Conservation (phyloP, 371 early-diverging fungal genomes). For the Mortierella sp. region DNA sequence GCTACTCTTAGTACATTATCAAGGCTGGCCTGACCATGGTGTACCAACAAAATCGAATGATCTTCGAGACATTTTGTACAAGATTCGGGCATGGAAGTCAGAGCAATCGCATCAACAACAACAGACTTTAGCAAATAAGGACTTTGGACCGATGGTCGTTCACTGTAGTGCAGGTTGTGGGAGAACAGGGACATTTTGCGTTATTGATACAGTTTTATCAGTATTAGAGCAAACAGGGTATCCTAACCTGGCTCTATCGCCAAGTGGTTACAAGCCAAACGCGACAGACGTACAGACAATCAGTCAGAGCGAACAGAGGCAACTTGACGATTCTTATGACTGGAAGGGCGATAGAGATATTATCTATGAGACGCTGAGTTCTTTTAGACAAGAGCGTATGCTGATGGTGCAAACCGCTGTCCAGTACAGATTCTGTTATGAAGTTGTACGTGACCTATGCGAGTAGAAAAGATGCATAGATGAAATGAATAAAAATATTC, state of each 20-base stretch:
- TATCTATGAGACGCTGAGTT: slow-evolving; percentile 72
- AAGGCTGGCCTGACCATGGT: slow-evolving; percentile 93
- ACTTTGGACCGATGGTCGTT: slow-evolving; percentile 71
- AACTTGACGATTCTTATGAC: slow-evolving; percentile 17
- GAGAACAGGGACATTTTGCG: slow-evolving; percentile 96
- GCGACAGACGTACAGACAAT: not conserved
- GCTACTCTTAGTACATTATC: slow-evolving; percentile 71
- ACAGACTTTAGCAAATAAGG: not conserved
- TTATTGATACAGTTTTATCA: slow-evolving; percentile 67
- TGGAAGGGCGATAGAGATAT: slow-evolving; percentile 66
- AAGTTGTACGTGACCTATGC: slow-evolving; percentile 35
- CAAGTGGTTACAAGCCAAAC: not conserved
- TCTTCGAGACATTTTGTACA: slow-evolving; percentile 60
- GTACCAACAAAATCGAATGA: slow-evolving; percentile 67
- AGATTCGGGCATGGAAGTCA: slow-evolving; percentile 32
- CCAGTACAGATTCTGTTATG: slow-evolving; percentile 90
- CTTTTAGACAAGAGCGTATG: slow-evolving; percentile 86
- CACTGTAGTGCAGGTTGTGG: slow-evolving; percentile 98
- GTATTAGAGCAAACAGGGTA: slow-evolving; percentile 47
- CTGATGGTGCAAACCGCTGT: slow-evolving; percentile 88
- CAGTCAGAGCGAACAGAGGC: not conserved
- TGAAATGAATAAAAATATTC: not conserved
- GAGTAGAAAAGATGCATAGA: not conserved
- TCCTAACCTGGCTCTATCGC: slow-evolving; percentile 26
- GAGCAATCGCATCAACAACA: slow-evolving; percentile 14